A percentile compares a stretch with the other conserved stretches of the same genome.
phyloP scores from a whole-genome alignment of 1,139 yeast species.

The Protomyces inundatus region DNA sequence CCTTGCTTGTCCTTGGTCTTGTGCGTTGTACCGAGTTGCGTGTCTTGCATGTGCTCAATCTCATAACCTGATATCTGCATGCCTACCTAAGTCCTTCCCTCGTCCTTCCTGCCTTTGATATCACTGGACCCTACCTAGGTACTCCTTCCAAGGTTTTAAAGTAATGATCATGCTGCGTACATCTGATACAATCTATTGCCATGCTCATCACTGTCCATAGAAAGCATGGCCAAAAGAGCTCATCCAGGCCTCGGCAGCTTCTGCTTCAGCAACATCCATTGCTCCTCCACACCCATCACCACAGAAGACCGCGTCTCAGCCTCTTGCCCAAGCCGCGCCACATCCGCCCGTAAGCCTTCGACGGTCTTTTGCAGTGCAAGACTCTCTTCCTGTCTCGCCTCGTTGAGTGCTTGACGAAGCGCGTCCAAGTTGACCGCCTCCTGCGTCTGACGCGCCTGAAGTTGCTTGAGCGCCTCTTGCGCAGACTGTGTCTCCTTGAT shows the following conservation, averaged over 20 bases:
- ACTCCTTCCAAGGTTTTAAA: too few relatives aligned
- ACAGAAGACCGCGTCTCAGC: not conserved
- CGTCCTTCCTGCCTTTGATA: too few relatives aligned
- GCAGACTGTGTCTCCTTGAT: not conserved
- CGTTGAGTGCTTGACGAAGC: not conserved
- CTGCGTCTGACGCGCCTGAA: not conserved
- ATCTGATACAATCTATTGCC: too few relatives aligned
- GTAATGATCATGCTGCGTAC: too few relatives aligned
- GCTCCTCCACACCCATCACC: not conserved
- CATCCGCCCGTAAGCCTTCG: not conserved
- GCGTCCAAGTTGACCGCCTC: not conserved
- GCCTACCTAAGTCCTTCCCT: too few relatives aligned
- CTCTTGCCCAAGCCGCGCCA: constrained; percentile 1
- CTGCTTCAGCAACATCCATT: not conserved
- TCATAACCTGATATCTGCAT: too few relatives aligned
- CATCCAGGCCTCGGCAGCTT: not conserved
- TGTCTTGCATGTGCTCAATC: too few relatives aligned
- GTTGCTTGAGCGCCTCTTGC: not conserved
- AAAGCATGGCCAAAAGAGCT: too few relatives aligned
- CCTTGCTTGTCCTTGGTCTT: too few relatives aligned
- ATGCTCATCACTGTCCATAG: too few relatives aligned
- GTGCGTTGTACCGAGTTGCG: too few relatives aligned
- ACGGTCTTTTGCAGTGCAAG: not conserved
- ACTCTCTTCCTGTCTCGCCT: constrained; percentile 6
- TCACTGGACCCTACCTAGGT: too few relatives aligned